Evolutionary conservation across 768 basidiomycete species (phyloP).

Genomic region (Naganishia randhawae): DNA sequence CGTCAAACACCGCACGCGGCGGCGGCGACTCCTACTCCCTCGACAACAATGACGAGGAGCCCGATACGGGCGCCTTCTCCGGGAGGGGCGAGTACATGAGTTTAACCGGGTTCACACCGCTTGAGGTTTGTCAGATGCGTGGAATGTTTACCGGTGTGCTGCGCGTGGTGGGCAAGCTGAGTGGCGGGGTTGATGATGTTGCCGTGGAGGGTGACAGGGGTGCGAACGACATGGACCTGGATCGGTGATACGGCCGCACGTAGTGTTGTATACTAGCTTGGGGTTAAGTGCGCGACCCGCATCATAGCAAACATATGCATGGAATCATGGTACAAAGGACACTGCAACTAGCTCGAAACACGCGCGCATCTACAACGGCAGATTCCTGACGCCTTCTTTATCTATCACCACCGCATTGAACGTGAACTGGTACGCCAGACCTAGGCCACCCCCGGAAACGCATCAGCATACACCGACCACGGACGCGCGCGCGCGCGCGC

Average conservation of each 20-base stretch:
- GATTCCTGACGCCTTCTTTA: conserved; percentile 62
- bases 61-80: conserved; percentile 27
- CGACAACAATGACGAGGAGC: background rate
- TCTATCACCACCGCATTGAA: conserved; percentile 91
- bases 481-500: background rate
- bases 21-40: background rate
- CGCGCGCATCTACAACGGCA: conserved; percentile 4
- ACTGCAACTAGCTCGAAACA: background rate
- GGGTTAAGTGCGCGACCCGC: no score
- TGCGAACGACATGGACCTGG: conserved; percentile 2
- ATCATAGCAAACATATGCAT: background rate
- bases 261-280: background rate
- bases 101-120: conserved; percentile 43
- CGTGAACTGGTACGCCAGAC: conserved; percentile 54
- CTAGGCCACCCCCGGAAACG: conserved; percentile 51
- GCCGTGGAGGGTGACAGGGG: background rate
- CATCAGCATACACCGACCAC: background rate
- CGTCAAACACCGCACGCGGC: background rate
- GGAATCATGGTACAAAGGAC: background rate
- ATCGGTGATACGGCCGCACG: background rate
- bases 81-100: conserved; percentile 34
- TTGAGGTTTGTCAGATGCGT: conserved; percentile 47
- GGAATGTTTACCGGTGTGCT: conserved; percentile 48
- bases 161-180: conserved; percentile 46
- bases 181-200: conserved; percentile 4